A percentile compares a stretch with the other conserved stretches of the same genome.
Evolutionary conservation across 2,329 filamentous ascomycete genomes (phyloP).

Genomic region (Colletotrichum sansevieriae): DNA sequence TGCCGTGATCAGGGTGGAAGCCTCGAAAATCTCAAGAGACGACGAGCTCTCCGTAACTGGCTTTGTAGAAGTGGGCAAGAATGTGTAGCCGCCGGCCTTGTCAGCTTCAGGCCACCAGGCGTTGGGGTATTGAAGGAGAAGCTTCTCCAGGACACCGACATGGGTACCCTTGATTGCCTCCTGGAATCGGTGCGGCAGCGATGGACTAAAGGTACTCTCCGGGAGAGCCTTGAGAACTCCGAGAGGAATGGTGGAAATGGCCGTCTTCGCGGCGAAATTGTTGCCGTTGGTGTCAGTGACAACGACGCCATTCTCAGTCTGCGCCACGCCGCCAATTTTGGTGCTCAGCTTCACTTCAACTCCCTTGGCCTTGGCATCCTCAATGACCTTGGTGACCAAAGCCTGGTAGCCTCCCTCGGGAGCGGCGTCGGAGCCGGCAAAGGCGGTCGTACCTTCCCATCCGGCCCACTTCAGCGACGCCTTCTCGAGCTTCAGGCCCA

Average conservation of each 20-base stretch:
- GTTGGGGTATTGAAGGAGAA: slow-evolving; percentile 34
- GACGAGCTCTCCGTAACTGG: slow-evolving; percentile 30
- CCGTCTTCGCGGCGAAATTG: slow-evolving; percentile 37
- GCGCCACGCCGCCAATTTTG: slow-evolving; percentile 20
- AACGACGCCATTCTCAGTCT: slow-evolving; percentile 15
- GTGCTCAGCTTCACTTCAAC: slow-evolving; percentile 35
- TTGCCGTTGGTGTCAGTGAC: slow-evolving; percentile 34
- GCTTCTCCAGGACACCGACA: slow-evolving; percentile 37
- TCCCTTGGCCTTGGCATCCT: slow-evolving; percentile 34
- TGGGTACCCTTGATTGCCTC: slow-evolving; percentile 36
- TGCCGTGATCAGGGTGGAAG: slow-evolving; percentile 35
- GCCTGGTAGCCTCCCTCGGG: slow-evolving; percentile 38
- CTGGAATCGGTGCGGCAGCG: slow-evolving; percentile 29
- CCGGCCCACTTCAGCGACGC: slow-evolving; percentile 39
- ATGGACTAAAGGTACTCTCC: slow-evolving; percentile 34
- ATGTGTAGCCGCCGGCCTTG: slow-evolving; percentile 33
- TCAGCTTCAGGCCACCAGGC: slow-evolving; percentile 41
- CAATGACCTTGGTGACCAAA: slow-evolving; percentile 30
- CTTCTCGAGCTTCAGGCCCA: slow-evolving; percentile 39
- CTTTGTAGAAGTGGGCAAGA: slow-evolving; percentile 38
- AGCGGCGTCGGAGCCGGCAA: slow-evolving; percentile 37
- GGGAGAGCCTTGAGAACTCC: slow-evolving; percentile 37
- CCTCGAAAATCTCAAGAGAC: slow-evolving; percentile 31
- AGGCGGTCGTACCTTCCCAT: slow-evolving; percentile 30
- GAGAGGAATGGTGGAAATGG: slow-evolving; percentile 37